Base-by-base conservation (phyloP, 2,329 filamentous ascomycete genomes). In the Lasiodiplodia hormozganensis region DNA sequence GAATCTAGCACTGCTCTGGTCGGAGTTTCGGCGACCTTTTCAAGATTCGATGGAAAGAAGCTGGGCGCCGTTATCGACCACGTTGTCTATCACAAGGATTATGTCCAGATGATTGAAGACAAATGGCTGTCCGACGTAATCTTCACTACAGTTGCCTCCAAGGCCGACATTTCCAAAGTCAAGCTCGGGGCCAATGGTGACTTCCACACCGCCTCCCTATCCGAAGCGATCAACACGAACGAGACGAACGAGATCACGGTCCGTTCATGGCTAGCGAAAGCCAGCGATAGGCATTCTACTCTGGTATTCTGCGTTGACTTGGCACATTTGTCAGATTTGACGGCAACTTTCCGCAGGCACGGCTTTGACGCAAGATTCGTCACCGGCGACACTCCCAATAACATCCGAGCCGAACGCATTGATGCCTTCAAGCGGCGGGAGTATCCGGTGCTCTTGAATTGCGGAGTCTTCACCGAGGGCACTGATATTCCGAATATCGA, bases 401-500 rank as follows among this genome's bases (percentile, higher is more conserved):
- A 87, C n/a, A 85, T 90, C 64, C 88, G 96, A 54, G 86, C 88
- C 62, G 85, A 90, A 62, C 88, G 88, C 1, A 84, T 99, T 1
- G 89, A 92, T 38, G 88, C 87, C 2, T 99, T 99, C 80, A 91
- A 87, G 71, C 85, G 83, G 2, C 87, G 89, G 8, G 87, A 94
- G 53, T 98, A 92, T 71, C 93, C 93, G 0, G 93, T 99, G 0
- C 85, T 99, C 16, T 82, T 99, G 64, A 99, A 99, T 77, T 98
- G 96, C 76, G 94, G 94, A 10, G 92, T 99, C 51, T 98, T 97
- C 75, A 98, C 95, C 0, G 96, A 99, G 82, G 96, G 96, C 2
- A 99, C 96, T 0, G 96, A 99, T 75, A 97, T 99, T 38, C 96
- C 96, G 6, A 97, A 97, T 77, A 92, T 99, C 72, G 96, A 99